Conservation (phyloP, 176 grass and related monocot species). For the Carex cristatella region DNA sequence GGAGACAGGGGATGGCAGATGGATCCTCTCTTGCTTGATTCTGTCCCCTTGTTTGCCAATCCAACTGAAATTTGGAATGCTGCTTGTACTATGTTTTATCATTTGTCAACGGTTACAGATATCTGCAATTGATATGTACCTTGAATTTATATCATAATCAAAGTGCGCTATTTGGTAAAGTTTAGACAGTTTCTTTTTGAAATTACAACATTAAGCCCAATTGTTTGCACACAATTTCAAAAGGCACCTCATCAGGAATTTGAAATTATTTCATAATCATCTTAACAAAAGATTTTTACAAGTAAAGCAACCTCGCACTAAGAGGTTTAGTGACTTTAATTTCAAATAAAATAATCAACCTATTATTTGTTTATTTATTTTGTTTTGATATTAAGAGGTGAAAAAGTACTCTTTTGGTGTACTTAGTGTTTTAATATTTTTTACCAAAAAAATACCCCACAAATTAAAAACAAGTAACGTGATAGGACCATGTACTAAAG, state of each 20-base stretch:
- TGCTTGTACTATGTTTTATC: slow-evolving; percentile 20
- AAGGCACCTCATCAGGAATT: not conserved
- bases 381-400: too few species aligned
- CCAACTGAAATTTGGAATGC: slow-evolving; percentile 24
- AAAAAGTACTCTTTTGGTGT: too few species aligned
- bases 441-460: not conserved
- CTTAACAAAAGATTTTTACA: not conserved
- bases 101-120: slow-evolving; percentile 9
- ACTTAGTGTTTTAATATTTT: too few species aligned
- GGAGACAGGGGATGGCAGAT: slow-evolving; percentile 2
- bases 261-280: not conserved
- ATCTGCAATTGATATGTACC: not conserved
- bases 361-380: too few species aligned
- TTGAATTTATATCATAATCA: not conserved
- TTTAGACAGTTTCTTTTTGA: not conserved
- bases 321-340: too few species aligned
- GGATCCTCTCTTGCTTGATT: slow-evolving; percentile 19
- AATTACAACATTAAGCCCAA: not conserved
- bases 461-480: not conserved
- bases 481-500: too few species aligned
- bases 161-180: not conserved
- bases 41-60: slow-evolving; percentile 13
- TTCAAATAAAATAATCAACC: too few species aligned
- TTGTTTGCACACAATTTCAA: not conserved
- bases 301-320: too few species aligned